Conservation (phyloP, 2,329 filamentous ascomycete genomes). For the Sclerotinia trifoliorum region DNA sequence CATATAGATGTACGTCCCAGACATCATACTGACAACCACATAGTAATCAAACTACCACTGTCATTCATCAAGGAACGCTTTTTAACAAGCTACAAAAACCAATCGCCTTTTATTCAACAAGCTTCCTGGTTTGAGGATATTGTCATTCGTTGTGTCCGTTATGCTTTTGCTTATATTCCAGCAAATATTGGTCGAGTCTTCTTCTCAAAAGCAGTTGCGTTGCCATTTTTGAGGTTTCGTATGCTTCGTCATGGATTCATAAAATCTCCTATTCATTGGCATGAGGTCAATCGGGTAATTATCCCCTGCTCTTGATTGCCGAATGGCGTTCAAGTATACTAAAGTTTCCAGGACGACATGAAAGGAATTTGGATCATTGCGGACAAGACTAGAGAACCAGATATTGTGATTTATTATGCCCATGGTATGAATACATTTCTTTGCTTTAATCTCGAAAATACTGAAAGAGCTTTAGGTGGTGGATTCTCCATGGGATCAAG, state of each 20-base stretch:
- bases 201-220: slow-evolving; percentile 69
- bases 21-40: slow-evolving; percentile 25
- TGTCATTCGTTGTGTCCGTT: slow-evolving; percentile 73
- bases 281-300: slow-evolving; percentile 52
- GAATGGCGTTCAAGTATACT: neutral
- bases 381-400: slow-evolving; percentile 60
- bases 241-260: slow-evolving; percentile 71
- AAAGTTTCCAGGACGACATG: slow-evolving; percentile 45
- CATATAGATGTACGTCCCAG: neutral
- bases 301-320: neutral
- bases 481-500: slow-evolving; percentile 81
- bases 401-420: slow-evolving; percentile 78
- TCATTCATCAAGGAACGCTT: slow-evolving; percentile 59
- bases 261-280: slow-evolving; percentile 62
- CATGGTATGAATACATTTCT: slow-evolving; percentile 56
- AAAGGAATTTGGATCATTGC: slow-evolving; percentile 69
- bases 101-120: slow-evolving; percentile 63
- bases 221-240: slow-evolving; percentile 73
- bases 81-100: slow-evolving; percentile 46
- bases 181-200: slow-evolving; percentile 70
- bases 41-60: slow-evolving; percentile 59
- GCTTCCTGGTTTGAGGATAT: slow-evolving; percentile 75
- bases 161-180: slow-evolving; percentile 71
- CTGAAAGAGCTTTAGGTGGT: slow-evolving; percentile 53
- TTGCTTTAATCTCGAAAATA: neutral